Base-by-base conservation (phyloP, 1,284 basidiomycete species). In the Phellopilus nigrolimitatus region DNA sequence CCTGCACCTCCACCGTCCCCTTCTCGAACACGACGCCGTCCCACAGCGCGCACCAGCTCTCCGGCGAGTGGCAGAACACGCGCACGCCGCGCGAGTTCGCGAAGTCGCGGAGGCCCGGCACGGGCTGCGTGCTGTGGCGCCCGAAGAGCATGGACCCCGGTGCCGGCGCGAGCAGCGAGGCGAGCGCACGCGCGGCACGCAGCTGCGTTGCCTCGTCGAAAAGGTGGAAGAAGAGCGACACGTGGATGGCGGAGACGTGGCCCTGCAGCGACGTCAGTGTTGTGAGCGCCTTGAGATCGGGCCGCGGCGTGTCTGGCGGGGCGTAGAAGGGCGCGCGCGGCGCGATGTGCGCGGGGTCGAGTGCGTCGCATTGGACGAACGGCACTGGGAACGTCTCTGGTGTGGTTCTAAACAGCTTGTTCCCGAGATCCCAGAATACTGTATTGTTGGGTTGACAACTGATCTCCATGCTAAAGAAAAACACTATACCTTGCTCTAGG, bases 141-240 rank as follows among this genome's bases (percentile, higher is more conserved):
- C 71, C 71, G 51, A 71, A 66, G 50, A 72, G 62, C 36, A 70
- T 55, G 9, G 69, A 70, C 9, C 69, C 71, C 0, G 68, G 66
- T 43, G 63, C 58, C 0, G 67, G 61, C 8, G 66, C 66, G 34
- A 74, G 67, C 6, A 79, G 63, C 1, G 69, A 60, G 0, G 69
- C 71, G 36, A 77, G 54, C 3, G 60, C 63, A 10, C 60, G 60
- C 3, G 71, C 76, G n/a, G 77, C 62, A 28, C 67, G 47, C 5
- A 62, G 44, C 59, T 79, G 76, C 25, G 66, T 45, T 15, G 67
- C 67, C 57, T 76, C 68, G 47, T 64, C 56, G 62, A 79, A 79
- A 21, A 79, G 66, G 58, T 80, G 76, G 63, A 79, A 80, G 60
- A 79, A 70, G 1, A 70, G 61, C 9, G 73, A 72, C 3, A 71